phyloP scores from a whole-genome alignment of 164 flowering plant species.

The Umbellularia californica region DNA sequence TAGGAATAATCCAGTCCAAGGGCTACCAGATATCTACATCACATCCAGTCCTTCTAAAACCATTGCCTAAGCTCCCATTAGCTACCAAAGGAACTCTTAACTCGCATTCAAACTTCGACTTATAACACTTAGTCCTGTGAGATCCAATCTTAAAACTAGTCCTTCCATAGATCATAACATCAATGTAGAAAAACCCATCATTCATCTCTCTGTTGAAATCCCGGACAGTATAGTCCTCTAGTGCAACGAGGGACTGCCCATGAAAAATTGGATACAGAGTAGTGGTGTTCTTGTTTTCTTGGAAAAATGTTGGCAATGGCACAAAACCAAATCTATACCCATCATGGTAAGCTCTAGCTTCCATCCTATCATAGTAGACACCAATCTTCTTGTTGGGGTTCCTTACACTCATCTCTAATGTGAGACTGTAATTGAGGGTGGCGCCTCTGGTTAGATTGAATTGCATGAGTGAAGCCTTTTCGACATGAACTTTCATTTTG shows the following conservation, averaged over 20 bases:
- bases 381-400: constrained; percentile 38
- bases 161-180: constrained; percentile 20
- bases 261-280: constrained; percentile 10
- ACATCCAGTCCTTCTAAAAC: constrained; percentile 18
- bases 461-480: constrained; percentile 27
- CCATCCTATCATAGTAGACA: constrained; percentile 32
- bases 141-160: constrained; percentile 25
- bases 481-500: constrained; percentile 26
- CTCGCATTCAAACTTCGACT: constrained; percentile 27
- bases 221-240: neutral
- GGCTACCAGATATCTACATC: constrained; percentile 12
- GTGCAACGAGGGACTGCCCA: constrained; percentile 13
- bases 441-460: constrained; percentile 19
- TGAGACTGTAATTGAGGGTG: constrained; percentile 27
- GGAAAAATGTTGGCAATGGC: constrained; percentile 25
- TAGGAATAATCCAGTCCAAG: too few species aligned
- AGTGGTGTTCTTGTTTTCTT: constrained; percentile 35
- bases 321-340: constrained; percentile 13
- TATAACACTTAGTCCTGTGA: constrained; percentile 17
- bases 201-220: constrained; percentile 19
- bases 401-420: constrained; percentile 23
- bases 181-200: constrained; percentile 22
- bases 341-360: constrained; percentile 25
- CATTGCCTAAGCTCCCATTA: constrained; percentile 1
- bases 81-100: constrained; percentile 23